Evolutionary conservation across 1,284 basidiomycete genomes (phyloP).

Genomic region (Ganoderma leucocontextum): DNA sequence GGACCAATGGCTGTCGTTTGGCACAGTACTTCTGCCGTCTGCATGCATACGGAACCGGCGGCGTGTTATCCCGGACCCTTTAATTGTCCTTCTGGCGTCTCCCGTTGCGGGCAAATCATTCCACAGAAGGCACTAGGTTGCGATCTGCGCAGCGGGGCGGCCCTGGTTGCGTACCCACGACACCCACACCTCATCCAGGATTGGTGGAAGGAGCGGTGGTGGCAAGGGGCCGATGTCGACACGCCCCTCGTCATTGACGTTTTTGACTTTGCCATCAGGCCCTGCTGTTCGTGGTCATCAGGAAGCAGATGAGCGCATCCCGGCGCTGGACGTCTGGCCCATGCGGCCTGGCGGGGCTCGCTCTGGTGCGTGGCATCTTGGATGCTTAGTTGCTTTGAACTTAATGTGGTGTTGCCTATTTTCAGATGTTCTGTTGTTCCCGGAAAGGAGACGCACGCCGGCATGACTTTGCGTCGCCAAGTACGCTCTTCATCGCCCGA

Average conservation of each 20-base stretch:
- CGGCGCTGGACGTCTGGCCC: neutral
- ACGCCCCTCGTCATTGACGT: neutral
- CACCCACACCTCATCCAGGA: neutral
- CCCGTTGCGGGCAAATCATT: neutral
- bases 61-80: neutral
- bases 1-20: neutral
- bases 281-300: neutral
- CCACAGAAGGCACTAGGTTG: neutral
- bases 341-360: neutral
- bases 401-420: neutral
- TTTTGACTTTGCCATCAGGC: conserved; percentile 3
- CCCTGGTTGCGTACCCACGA: neutral
- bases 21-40: neutral
- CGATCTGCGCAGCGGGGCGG: neutral
- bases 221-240: neutral
- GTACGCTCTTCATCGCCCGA: neutral
- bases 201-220: neutral
- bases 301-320: neutral
- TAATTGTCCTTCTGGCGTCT: neutral
- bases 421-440: neutral
- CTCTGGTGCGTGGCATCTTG: conserved; percentile 1
- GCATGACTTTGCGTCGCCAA: neutral
- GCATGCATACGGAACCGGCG: neutral
- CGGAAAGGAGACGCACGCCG: neutral
- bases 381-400: neutral